phyloP scores from a whole-genome alignment of 202 grass and related monocot species.

The Schoenoplectus tabernaemontani region DNA sequence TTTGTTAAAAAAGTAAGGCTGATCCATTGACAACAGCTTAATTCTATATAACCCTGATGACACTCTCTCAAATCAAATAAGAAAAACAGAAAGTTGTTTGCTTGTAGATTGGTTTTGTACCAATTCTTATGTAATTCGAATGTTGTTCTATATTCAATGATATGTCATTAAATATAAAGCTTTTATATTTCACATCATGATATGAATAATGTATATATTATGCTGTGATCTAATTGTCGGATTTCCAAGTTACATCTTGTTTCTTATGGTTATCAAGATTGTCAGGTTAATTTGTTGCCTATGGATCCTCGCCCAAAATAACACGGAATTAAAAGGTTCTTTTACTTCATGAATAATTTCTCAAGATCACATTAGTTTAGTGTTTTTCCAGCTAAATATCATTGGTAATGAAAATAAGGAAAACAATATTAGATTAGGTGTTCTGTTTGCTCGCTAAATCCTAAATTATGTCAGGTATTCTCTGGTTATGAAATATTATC shows the following conservation, averaged over 20 bases:
- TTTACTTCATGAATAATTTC: background rate
- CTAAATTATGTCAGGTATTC: background rate
- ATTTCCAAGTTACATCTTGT: background rate
- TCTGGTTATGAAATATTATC: background rate
- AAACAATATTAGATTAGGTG: background rate
- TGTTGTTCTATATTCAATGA: background rate
- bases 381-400: background rate
- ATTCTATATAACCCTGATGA: too few species aligned
- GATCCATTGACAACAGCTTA: background rate
- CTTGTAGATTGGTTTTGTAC: background rate
- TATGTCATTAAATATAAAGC: background rate
- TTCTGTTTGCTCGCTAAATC: background rate
- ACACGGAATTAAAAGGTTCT: background rate
- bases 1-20: background rate
- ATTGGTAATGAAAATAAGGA: background rate
- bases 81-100: background rate
- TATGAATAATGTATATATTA: background rate
- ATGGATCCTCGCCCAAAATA: background rate
- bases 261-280: background rate
- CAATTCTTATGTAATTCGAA: too few species aligned
- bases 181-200: background rate
- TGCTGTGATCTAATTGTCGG: background rate
- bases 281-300: background rate
- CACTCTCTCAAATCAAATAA: background rate
- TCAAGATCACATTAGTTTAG: background rate